Base-by-base conservation (phyloP, 106 monocot species). In the Vanilla planifolia region DNA sequence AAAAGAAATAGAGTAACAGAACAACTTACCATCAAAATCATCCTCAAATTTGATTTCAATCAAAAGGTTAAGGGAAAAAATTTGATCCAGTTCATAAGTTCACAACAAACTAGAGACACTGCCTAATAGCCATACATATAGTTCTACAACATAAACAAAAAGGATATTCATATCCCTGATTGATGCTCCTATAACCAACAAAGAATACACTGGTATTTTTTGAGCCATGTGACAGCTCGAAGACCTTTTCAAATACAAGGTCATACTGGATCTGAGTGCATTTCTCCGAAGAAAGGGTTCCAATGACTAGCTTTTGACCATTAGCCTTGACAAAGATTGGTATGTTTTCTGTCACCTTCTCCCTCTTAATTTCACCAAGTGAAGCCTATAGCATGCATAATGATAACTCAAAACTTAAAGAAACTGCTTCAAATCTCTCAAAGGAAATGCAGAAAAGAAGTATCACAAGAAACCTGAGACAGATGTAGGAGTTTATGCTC, bases 171-270 rank as follows among this genome's bases (percentile, higher is more conserved):
- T 68, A 59, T 24, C 47, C 55, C 1, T 21, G 40, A 43, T 32
- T 17, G 1, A 58, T 3, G 40, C 71, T 72, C 56, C 72, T 82
- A 67, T 94, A 94, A 22, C 93, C 93, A 64, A 55, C 34, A 33
- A 93, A 89, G 63, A 64, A 68, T n/a, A 94, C 70, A 56, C 73
- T 89, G 0, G 77, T 66, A 72, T 69, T 80, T 70, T 94, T 89
- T 33, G 85, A 82, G 48, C 51, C 64, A 24, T 93, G 84, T 22
- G 93, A 89, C 30, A 89, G 65, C 43, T 89, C 82, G 63, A 89
- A 89, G 25, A 85, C 85, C 48, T 85, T 89, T 40, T 93, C 93
- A 66, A 93, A 89, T 1, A 93, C 85, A 39, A 93, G 61, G 65
- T 93, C 93, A 67, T 71, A 82, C 4, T 60, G 53, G 42, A 88